phyloP scores from a whole-genome alignment of 257 asterid genomes.

The Echium plantagineum region DNA sequence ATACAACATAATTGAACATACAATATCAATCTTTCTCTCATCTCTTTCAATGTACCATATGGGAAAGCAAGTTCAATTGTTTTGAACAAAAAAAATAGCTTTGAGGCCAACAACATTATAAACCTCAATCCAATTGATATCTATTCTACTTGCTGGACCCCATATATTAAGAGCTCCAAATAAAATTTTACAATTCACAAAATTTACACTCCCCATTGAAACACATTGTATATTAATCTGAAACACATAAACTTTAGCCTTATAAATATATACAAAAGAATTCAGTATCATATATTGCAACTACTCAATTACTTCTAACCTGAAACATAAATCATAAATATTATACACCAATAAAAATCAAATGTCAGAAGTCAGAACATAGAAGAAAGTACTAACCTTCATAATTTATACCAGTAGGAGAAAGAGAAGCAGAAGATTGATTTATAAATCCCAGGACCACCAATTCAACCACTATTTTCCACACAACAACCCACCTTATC shows the following conservation, averaged over 20 bases:
- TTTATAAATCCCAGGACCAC: slow-evolving; percentile 37
- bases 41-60: background rate
- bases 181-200: background rate
- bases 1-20: slow-evolving; percentile 2
- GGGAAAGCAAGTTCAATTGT: background rate
- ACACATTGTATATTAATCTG: background rate
- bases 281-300: no score
- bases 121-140: background rate
- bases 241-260: background rate
- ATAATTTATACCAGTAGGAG: slow-evolving; percentile 93
- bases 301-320: background rate
- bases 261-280: no score
- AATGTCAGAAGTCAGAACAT: no score
- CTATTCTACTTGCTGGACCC: background rate
- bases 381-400: slow-evolving; percentile 63
- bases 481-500: slow-evolving; percentile 25
- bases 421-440: slow-evolving; percentile 64
- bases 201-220: background rate
- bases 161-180: background rate
- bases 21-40: background rate
- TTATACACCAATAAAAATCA: background rate
- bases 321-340: background rate
- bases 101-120: background rate
- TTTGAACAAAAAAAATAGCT: background rate
- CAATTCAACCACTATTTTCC: slow-evolving; percentile 25